phyloP scores from a whole-genome alignment of 176 grass and related monocot species.

The Hyparrhenia diplandra region DNA sequence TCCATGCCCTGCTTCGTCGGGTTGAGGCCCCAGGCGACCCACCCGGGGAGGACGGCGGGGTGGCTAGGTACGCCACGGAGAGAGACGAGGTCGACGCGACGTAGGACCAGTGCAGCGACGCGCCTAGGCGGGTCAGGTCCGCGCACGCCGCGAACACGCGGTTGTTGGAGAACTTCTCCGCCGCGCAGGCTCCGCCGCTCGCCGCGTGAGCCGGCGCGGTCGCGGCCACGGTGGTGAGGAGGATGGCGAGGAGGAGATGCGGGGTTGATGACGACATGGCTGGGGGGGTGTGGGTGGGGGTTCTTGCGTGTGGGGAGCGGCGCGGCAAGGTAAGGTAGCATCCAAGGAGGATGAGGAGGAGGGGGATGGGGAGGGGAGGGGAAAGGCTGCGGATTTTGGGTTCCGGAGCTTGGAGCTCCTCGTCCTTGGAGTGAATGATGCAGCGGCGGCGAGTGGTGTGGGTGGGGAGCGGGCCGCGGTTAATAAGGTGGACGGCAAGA shows the following conservation, averaged over 20 bases:
- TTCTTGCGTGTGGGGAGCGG: not conserved
- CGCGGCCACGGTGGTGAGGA: not conserved
- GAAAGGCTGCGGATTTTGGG: not conserved
- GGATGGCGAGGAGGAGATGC: not conserved
- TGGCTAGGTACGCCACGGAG: slow-evolving; percentile 52
- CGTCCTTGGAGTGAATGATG: too few relatives aligned
- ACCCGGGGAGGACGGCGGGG: slow-evolving; percentile 37
- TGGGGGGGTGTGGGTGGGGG: too few relatives aligned
- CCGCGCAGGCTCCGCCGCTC: slow-evolving; percentile 11
- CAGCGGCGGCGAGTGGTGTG: not conserved
- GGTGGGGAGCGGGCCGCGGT: not conserved
- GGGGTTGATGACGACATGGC: slow-evolving; percentile 33
- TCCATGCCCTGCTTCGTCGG: slow-evolving; percentile 26
- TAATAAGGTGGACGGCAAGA: slow-evolving; percentile 21
- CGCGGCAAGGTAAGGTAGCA: too few relatives aligned
- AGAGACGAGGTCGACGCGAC: slow-evolving; percentile 24
- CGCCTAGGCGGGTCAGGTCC: slow-evolving; percentile 53
- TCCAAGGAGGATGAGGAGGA: too few relatives aligned
- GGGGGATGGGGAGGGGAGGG: not conserved
- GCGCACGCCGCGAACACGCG: slow-evolving; percentile 43
- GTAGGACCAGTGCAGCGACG: slow-evolving; percentile 74
- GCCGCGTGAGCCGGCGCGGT: not conserved
- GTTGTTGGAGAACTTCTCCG: slow-evolving; percentile 44
- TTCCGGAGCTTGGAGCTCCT: not conserved
- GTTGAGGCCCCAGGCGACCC: slow-evolving; percentile 72